Percentiles rank a stretch among this genome's conserved stretches.
Evolutionary conservation across 352 stramenopile species (phyloP).

Genomic region (Phytophthora europaea): DNA sequence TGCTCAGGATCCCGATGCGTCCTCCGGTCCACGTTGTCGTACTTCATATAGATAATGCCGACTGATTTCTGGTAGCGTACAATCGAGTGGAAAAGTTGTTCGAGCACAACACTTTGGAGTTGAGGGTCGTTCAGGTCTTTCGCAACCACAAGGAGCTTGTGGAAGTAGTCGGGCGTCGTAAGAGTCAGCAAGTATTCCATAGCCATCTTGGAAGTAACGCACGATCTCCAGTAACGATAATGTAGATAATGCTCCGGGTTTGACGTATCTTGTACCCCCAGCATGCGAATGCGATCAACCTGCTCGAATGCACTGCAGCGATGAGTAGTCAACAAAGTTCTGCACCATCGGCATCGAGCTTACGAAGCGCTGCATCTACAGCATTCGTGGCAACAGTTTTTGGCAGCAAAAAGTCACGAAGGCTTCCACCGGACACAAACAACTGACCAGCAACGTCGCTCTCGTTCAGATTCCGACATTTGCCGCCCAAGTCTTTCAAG

Average conservation of each 20-base stretch:
- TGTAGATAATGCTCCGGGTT: slow-evolving; percentile 10
- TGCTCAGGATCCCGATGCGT: background rate
- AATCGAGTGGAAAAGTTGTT: slow-evolving; percentile 24
- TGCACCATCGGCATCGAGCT: background rate
- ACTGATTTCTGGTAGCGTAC: slow-evolving; percentile 6
- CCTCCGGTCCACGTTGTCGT: background rate
- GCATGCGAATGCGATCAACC: background rate
- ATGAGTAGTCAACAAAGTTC: background rate
- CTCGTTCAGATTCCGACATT: background rate
- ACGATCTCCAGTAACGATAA: background rate
- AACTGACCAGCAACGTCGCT: slow-evolving; percentile 3
- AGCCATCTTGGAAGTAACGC: slow-evolving; percentile 9
- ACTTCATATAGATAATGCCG: background rate
- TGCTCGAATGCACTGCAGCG: background rate
- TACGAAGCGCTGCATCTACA: background rate
- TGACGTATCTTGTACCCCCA: background rate
- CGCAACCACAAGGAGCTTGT: slow-evolving; percentile 4
- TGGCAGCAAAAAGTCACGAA: slow-evolving; percentile 9
- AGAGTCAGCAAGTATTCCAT: background rate
- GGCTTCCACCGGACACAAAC: slow-evolving; percentile 18
- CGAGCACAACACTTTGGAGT: slow-evolving; percentile 22
- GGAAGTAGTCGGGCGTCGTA: slow-evolving; percentile 2
- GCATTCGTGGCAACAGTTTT: background rate
- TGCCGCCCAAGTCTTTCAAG: slow-evolving; percentile 1
- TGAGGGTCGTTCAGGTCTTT: slow-evolving; percentile 24